Percentiles rank a stretch among this genome's conserved stretches.
These are phyloP conservation scores for Salvia splendens DNA, from an alignment of 257 asterid species.

Conservation along the genomic window DNA sequence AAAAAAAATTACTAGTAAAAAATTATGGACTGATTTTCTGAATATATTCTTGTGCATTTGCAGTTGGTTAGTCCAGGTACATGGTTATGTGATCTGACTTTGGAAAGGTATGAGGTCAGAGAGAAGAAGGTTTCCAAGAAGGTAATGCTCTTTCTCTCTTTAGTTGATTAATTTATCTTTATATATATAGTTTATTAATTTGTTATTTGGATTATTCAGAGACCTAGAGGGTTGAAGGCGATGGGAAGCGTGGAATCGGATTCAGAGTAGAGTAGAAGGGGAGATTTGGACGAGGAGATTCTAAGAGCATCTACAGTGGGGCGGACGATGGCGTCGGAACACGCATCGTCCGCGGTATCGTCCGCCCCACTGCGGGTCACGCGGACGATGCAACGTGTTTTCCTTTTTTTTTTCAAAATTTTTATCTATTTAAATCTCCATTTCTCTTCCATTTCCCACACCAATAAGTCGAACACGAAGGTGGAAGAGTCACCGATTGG, in stretches of 20 bases:
- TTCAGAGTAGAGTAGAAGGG: slow-evolving; percentile 40
- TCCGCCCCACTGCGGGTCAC: no score
- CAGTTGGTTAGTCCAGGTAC: slow-evolving; percentile 68
- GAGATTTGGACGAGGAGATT: not conserved
- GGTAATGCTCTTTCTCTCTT: slow-evolving; percentile 25
- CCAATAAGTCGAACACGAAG: no score
- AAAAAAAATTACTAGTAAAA: not conserved
- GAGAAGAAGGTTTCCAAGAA: slow-evolving; percentile 68
- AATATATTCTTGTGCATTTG: not conserved
- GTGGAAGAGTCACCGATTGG: no score
- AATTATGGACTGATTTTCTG: not conserved
- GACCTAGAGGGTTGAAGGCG: slow-evolving; percentile 68
- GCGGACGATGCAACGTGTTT: no score
- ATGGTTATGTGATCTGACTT: slow-evolving; percentile 63
- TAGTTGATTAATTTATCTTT: not conserved
- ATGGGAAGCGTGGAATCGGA: slow-evolving; percentile 65
- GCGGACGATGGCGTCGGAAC: no score
- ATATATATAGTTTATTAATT: no score
- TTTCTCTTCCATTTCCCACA: no score
- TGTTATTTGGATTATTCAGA: slow-evolving; percentile 36
- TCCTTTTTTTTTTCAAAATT: no score
- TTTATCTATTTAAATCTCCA: no score
- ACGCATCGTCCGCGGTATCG: no score
- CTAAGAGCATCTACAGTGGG: no score
- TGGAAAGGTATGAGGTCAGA: slow-evolving; percentile 63